phyloP scores from a whole-genome alignment of 2,329 filamentous ascomycete species.

The Neopestalotiopsis sp. region DNA sequence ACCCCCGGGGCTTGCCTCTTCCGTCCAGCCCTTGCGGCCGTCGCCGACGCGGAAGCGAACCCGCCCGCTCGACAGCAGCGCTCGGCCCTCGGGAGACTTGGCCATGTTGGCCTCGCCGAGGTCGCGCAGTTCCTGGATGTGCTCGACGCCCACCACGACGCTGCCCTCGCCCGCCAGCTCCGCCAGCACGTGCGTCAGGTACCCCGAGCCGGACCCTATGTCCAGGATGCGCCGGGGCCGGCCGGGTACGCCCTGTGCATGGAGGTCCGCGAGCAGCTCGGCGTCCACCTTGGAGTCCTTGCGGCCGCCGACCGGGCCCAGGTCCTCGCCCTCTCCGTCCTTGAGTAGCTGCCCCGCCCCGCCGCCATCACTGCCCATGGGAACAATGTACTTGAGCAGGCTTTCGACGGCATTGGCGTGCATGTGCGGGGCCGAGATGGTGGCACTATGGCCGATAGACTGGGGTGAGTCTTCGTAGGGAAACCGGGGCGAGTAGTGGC shows the following conservation, averaged over 20 bases:
- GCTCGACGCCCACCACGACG: slow-evolving; percentile 74
- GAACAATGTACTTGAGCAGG: slow-evolving; percentile 48
- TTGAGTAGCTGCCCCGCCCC: background rate
- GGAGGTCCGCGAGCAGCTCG: background rate
- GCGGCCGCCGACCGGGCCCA: background rate
- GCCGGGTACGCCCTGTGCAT: slow-evolving; percentile 8
- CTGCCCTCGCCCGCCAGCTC: slow-evolving; percentile 66
- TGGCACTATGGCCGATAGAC: slow-evolving; percentile 58
- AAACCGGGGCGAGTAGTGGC: slow-evolving; percentile 73
- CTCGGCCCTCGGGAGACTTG: slow-evolving; percentile 63
- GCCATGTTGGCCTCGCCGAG: slow-evolving; percentile 69
- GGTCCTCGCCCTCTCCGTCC: slow-evolving; percentile 12
- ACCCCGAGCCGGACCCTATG: slow-evolving; percentile 78
- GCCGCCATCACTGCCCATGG: slow-evolving; percentile 31
- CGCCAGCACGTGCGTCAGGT: slow-evolving; percentile 86
- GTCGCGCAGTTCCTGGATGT: slow-evolving; percentile 68
- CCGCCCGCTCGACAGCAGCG: slow-evolving; percentile 65
- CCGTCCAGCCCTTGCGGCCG: slow-evolving; percentile 69
- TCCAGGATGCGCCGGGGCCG: slow-evolving; percentile 65
- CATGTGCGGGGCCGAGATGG: slow-evolving; percentile 67
- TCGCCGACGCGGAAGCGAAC: slow-evolving; percentile 80
- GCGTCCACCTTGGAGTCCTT: background rate
- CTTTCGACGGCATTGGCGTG: slow-evolving; percentile 59
- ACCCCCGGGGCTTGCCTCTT: slow-evolving; percentile 30
- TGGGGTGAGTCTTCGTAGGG: slow-evolving; percentile 72